phyloP scores from a whole-genome alignment of 1,139 yeast genomes.

The Insectozyma bohioensis region DNA sequence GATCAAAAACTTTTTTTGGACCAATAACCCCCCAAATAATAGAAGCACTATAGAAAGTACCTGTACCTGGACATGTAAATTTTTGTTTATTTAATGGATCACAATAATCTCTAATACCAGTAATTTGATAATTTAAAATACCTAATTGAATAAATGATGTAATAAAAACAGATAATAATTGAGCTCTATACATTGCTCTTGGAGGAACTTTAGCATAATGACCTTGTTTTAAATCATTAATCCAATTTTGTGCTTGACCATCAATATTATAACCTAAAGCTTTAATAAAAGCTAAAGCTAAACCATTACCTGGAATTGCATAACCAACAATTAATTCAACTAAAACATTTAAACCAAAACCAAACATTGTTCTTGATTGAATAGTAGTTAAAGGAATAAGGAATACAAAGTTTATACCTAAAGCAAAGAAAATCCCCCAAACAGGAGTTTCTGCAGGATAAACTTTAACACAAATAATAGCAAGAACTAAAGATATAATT shows the following conservation, averaged over 20 bases:
- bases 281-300: conserved; percentile 57
- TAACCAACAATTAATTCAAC: conserved; percentile 63
- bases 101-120: conserved; percentile 48
- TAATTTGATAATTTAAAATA: conserved; percentile 52
- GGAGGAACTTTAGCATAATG: conserved; percentile 67
- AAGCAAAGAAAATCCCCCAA: conserved; percentile 57
- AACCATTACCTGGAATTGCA: conserved; percentile 61
- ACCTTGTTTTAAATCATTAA: conserved; percentile 55
- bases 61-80: conserved; percentile 51
- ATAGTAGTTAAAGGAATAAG: conserved; percentile 51
- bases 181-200: conserved; percentile 58
- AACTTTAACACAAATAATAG: conserved; percentile 45
- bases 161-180: conserved; percentile 43
- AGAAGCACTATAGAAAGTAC: conserved; percentile 52
- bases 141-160: conserved; percentile 52
- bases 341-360: conserved; percentile 54
- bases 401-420: conserved; percentile 54
- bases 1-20: conserved; percentile 53
- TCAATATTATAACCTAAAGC: conserved; percentile 59
- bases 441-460: conserved; percentile 53
- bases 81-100: conserved; percentile 35
- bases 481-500: conserved; percentile 48
- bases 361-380: conserved; percentile 53
- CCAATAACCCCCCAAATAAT: conserved; percentile 70
- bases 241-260: conserved; percentile 56